Evolutionary conservation across 441 rosid genomes (phyloP).

Genomic region (Pelargonium myrrhifolium): DNA sequence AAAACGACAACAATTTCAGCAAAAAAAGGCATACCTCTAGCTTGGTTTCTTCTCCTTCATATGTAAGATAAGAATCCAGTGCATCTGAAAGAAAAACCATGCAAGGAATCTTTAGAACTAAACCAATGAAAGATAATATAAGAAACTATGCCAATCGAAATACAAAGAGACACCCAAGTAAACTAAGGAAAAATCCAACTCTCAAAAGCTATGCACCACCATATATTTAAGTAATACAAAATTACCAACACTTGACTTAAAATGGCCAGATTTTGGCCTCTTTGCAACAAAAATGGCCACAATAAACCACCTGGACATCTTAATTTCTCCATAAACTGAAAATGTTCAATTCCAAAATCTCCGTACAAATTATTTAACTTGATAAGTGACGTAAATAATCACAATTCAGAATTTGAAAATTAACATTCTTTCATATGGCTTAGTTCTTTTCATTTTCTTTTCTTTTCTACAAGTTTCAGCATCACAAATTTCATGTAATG

Average conservation of each 20-base stretch:
- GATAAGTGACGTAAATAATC: not conserved
- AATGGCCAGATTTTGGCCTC: not conserved
- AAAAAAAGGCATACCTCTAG: not conserved
- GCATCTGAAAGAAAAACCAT: conserved; percentile 3
- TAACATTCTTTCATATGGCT: not conserved
- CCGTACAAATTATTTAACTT: not conserved
- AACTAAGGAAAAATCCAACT: not conserved
- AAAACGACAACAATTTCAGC: not conserved
- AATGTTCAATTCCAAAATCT: not conserved
- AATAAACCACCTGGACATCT: not conserved
- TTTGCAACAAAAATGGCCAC: not conserved
- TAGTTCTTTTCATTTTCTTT: not conserved
- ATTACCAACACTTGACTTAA: not conserved
- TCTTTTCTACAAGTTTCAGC: not conserved
- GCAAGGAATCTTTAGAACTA: not conserved
- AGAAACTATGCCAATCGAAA: not conserved
- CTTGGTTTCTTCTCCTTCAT: conserved; percentile 1
- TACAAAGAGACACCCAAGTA: not conserved
- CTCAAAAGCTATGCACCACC: not conserved
- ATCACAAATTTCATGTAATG: not conserved
- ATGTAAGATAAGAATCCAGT: conserved; percentile 8
- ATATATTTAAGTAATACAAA: not conserved
- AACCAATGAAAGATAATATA: not conserved
- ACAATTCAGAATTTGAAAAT: not conserved
- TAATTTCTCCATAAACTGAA: not conserved